Conservation (phyloP, 2,329 filamentous ascomycete species). For the Aureobasidium uvarum region DNA sequence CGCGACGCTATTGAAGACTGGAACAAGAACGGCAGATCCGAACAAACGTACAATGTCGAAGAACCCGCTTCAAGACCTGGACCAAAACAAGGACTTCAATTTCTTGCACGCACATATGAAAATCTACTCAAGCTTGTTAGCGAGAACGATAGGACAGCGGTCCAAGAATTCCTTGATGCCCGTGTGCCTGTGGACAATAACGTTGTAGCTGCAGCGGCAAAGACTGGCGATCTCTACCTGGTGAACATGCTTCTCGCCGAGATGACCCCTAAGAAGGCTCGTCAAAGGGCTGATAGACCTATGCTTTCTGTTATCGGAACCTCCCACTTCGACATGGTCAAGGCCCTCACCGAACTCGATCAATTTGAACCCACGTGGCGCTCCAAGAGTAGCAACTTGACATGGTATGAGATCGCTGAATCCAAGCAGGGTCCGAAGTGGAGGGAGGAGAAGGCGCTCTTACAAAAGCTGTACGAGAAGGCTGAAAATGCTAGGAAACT, state of each 20-base stretch:
- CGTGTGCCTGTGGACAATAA: constrained; percentile 63
- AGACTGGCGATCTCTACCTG: constrained; percentile 85
- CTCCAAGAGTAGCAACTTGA: constrained; percentile 65
- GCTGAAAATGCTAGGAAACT: constrained; percentile 30
- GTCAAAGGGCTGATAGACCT: constrained; percentile 77
- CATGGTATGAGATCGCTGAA: constrained; percentile 84
- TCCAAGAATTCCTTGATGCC: constrained; percentile 49
- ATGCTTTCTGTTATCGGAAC: constrained; percentile 93
- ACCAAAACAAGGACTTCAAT: constrained; percentile 45
- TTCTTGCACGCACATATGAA: constrained; percentile 51
- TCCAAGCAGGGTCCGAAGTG: constrained; percentile 81
- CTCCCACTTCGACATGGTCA: constrained; percentile 78
- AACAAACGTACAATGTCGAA: constrained; percentile 52
- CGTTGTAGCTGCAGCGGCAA: constrained; percentile 84
- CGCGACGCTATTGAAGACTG: constrained; percentile 48
- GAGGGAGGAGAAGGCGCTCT: constrained; percentile 79
- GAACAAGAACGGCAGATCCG: constrained; percentile 40
- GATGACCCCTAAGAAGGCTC: constrained; percentile 57
- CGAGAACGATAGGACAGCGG: constrained; percentile 50
- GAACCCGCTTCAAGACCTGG: constrained; percentile 41
- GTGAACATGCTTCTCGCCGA: constrained; percentile 66
- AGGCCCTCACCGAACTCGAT: constrained; percentile 43
- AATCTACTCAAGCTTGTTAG: constrained; percentile 50
- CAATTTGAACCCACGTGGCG: constrained; percentile 78
- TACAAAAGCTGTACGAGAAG: constrained; percentile 73